Evolutionary conservation across 306 rosid species (phyloP).

Genomic region (Chamaecrista fasciculata): DNA sequence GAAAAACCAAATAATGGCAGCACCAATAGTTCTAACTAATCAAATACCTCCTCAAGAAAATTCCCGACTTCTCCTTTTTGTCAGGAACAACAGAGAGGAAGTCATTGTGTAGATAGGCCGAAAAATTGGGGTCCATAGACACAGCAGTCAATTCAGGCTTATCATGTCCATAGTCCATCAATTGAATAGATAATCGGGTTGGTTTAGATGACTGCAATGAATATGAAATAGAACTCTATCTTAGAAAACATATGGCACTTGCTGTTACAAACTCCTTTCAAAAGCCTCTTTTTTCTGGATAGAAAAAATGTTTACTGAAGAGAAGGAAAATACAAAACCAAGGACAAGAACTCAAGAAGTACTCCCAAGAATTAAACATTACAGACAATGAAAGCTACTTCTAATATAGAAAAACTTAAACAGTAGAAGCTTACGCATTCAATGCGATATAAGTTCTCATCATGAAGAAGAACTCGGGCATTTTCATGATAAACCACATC

Average conservation of each 20-base stretch:
- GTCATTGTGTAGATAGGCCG: constrained; percentile 72
- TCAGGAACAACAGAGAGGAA: constrained; percentile 83
- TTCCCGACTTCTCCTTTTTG: constrained; percentile 68
- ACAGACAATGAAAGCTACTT: no score
- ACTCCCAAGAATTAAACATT: no score
- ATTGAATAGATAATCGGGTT: constrained; percentile 72
- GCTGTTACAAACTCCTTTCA: neutral
- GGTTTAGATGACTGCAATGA: constrained; percentile 62
- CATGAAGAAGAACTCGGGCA: constrained; percentile 94
- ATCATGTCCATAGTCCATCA: constrained; percentile 90
- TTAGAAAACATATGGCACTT: constrained; percentile 8
- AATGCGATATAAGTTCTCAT: constrained; percentile 85
- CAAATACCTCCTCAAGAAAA: constrained; percentile 82
- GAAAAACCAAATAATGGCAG: constrained; percentile 16
- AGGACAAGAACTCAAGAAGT: no score
- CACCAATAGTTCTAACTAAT: constrained; percentile 21
- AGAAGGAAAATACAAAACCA: no score
- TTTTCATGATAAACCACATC: constrained; percentile 91
- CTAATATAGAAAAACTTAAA: constrained; percentile 17
- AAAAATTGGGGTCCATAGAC: constrained; percentile 90
- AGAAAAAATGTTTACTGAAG: no score
- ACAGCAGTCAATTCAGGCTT: constrained; percentile 95
- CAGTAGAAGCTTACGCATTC: constrained; percentile 70
- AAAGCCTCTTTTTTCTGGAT: neutral
- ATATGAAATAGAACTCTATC: constrained; percentile 9